These are phyloP conservation scores for Venturia aucupariae DNA, from an alignment of 2,329 filamentous ascomycete species.

Conservation along the genomic window DNA sequence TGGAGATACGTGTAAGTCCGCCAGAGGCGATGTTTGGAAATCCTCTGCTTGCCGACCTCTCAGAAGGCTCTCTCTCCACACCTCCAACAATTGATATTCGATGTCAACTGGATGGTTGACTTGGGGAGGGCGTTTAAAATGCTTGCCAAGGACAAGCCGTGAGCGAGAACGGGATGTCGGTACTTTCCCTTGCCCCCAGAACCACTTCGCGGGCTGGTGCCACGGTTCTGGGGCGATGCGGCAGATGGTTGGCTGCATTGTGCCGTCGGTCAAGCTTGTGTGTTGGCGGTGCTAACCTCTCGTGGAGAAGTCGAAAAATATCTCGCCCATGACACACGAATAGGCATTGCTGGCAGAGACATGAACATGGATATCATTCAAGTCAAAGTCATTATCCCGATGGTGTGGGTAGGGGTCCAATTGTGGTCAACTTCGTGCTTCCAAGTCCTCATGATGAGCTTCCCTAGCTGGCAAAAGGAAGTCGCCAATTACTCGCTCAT, in stretches of 20 bases:
- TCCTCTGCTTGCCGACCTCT: background rate
- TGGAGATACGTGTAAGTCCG: constrained; percentile 3
- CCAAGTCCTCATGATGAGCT: background rate
- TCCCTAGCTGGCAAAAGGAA: background rate
- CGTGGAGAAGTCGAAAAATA: background rate
- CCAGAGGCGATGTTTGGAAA: background rate
- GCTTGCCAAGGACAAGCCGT: background rate
- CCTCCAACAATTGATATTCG: background rate
- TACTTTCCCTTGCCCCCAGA: constrained; percentile 4
- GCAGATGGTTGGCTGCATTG: constrained; percentile 13
- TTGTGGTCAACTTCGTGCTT: background rate
- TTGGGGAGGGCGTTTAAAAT: constrained; percentile 9
- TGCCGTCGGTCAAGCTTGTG: constrained; percentile 12
- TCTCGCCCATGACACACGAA: background rate
- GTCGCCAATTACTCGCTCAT: no score
- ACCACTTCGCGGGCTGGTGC: constrained; percentile 9
- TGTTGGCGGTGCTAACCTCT: constrained; percentile 1
- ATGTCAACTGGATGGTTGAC: background rate
- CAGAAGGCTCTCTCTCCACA: background rate
- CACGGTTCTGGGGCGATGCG: constrained; percentile 10
- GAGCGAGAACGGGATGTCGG: constrained; percentile 7
- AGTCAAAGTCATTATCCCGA: background rate
- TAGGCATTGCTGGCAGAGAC: background rate
- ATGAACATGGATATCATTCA: background rate
- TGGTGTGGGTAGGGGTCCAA: background rate